A percentile compares a stretch with the other conserved stretches of the same genome.
phyloP scores from a whole-genome alignment of 78 protist genomes.

The Salpingoeca rosetta region DNA sequence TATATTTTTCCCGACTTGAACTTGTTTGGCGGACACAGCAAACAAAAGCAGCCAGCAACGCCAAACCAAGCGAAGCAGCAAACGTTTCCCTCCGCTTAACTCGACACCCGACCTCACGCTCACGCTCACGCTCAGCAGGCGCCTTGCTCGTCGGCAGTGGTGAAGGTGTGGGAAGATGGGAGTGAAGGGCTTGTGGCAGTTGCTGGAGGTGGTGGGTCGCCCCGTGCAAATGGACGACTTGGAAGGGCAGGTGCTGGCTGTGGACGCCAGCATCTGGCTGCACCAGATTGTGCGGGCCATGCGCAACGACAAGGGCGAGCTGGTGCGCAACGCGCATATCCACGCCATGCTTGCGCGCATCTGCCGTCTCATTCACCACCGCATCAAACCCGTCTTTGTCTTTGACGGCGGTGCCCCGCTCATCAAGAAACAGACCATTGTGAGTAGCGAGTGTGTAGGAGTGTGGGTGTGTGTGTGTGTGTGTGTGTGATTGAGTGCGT shows the following conservation, averaged over 20 bases:
- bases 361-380: conserved; percentile 32
- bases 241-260: conserved; percentile 21
- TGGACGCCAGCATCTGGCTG: conserved; percentile 62
- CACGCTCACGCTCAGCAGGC: neutral
- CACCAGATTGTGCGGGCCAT: conserved; percentile 40
- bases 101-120: neutral
- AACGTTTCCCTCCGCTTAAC: too few species aligned
- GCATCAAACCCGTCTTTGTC: conserved; percentile 49
- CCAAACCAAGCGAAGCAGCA: too few species aligned
- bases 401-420: conserved; percentile 56
- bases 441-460: neutral
- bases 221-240: conserved; percentile 27
- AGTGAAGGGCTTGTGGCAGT: conserved; percentile 53
- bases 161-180: conserved; percentile 38
- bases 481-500: too few species aligned
- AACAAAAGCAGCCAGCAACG: too few species aligned
- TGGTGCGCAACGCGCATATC: conserved; percentile 48
- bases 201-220: conserved; percentile 33
- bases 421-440: conserved; percentile 17
- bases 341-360: conserved; percentile 36
- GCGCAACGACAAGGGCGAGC: conserved; percentile 21
- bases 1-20: too few species aligned
- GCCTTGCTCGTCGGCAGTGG: too few species aligned
- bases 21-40: too few species aligned
- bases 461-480: too few species aligned